Evolutionary conservation across 768 basidiomycete species (phyloP), one percentile per base, ranked within the genome.

Genomic region (Filobasidium floriforme): DNA sequence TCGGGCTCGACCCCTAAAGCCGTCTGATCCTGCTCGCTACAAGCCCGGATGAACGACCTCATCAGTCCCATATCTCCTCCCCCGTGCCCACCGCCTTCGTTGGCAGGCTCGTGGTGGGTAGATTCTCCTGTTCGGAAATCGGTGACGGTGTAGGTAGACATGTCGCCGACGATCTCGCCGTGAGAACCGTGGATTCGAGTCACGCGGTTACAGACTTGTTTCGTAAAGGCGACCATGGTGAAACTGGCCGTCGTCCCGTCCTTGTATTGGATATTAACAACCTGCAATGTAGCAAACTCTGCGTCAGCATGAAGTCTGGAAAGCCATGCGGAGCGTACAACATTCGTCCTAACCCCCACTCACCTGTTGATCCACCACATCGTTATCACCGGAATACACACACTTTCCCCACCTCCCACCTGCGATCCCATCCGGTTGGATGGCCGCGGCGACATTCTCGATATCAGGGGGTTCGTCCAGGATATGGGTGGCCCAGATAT

Each of bases 301-400:
- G n/a, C n/a, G n/a, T n/a, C n/a, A n/a, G n/a, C n/a, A n/a, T n/a
- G n/a, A n/a, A n/a, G n/a, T n/a, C n/a, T n/a, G n/a, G n/a, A n/a
- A n/a, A n/a, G n/a, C n/a, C n/a, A n/a, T n/a, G n/a, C n/a, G n/a
- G n/a, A n/a, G n/a, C n/a, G n/a, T n/a, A n/a, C n/a, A n/a, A n/a
- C n/a, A n/a, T n/a, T n/a, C n/a, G n/a, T n/a, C n/a, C n/a, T n/a
- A n/a, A n/a, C n/a, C n/a, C n/a, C n/a, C n/a, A n/a, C n/a, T n/a
- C 55, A 92, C 88, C 79, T 92, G 90, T 70, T 93, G 86, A 78
- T 93, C 90, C 72, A 88, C 89, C 57, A 93, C 90, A 73, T 92
- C 88, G 74, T 93, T 93, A 52, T 83, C 81, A 62, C 85, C 83
- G 74, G 91, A 89, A 75, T 93, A 93, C 7, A 90, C 90, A 72